Conservation (phyloP, 495 filamentous ascomycete genomes). For the Talaromyces borbonicus region DNA sequence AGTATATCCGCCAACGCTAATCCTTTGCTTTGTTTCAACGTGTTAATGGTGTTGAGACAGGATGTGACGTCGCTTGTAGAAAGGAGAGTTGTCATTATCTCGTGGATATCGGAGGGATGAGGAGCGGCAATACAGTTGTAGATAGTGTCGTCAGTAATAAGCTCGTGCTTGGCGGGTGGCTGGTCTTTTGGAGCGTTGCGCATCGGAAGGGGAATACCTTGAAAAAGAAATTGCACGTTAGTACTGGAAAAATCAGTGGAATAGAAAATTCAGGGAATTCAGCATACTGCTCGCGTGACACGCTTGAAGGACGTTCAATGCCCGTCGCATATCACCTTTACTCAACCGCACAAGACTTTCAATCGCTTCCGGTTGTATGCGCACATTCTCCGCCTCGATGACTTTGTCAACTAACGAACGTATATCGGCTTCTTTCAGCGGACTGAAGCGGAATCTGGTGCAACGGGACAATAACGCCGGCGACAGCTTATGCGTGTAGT, state of each 20-base stretch:
- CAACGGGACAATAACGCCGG: conserved; percentile 88
- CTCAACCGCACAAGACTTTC: conserved; percentile 77
- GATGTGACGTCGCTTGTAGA: conserved; percentile 75
- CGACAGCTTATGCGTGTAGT: conserved; percentile 98
- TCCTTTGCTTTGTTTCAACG: conserved; percentile 76
- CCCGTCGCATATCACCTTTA: conserved; percentile 92
- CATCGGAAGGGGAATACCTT: conserved; percentile 61
- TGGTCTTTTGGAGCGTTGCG: conserved; percentile 50
- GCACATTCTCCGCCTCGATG: conserved; percentile 75
- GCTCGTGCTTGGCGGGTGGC: conserved; percentile 49
- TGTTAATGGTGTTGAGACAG: conserved; percentile 76
- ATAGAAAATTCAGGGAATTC: too few relatives aligned
- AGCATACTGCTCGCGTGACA: conserved; percentile 86
- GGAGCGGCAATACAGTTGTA: conserved; percentile 97
- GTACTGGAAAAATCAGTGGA: background rate
- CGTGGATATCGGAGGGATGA: conserved; percentile 76
- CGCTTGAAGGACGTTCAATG: conserved; percentile 91
- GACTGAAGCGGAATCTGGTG: conserved; percentile 91
- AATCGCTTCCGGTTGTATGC: conserved; percentile 68
- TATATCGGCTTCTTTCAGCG: conserved; percentile 81
- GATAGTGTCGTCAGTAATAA: conserved; percentile 83
- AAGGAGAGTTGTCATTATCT: conserved; percentile 75
- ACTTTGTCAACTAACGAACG: conserved; percentile 76
- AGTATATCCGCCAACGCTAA: conserved; percentile 90
- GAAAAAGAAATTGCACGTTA: conserved; percentile 6